A percentile compares a stretch with the other conserved stretches of the same genome.
Conservation (phyloP, 805 yeast genomes). For the Suhomyces prunicola region DNA sequence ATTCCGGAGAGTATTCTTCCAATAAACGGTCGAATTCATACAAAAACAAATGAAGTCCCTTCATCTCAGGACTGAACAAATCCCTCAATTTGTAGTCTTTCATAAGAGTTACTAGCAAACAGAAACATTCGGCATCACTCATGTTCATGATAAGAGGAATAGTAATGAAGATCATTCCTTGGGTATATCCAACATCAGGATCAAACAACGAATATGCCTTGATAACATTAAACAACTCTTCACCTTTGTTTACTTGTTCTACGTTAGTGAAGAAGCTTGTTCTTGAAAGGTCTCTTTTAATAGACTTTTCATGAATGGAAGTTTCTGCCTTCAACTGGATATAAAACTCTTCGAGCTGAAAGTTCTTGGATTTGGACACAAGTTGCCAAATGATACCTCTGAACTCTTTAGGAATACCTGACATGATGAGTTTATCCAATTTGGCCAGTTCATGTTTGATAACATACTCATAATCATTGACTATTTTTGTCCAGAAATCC, state of each 20-base stretch:
- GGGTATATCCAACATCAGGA: conserved; percentile 94
- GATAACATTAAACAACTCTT: conserved; percentile 68
- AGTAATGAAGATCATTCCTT: conserved; percentile 93
- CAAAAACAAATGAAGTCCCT: conserved; percentile 78
- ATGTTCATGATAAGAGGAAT: conserved; percentile 82
- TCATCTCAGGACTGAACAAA: conserved; percentile 85
- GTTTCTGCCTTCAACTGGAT: conserved; percentile 44
- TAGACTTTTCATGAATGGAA: conserved; percentile 69
- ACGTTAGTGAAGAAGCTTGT: conserved; percentile 73
- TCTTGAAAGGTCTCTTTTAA: conserved; percentile 77
- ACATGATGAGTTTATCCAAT: conserved; percentile 58
- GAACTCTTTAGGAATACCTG: conserved; percentile 81
- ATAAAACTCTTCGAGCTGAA: conserved; percentile 58
- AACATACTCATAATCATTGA: conserved; percentile 68
- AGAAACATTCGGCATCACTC: conserved; percentile 81
- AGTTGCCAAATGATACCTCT: conserved; percentile 94
- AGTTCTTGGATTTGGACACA: conserved; percentile 72
- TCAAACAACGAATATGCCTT: conserved; percentile 84
- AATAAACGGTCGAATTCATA: conserved; percentile 88
- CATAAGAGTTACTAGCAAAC: conserved; percentile 79
- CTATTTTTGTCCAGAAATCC: conserved; percentile 86
- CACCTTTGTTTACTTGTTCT: conserved; percentile 53
- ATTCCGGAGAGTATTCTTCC: conserved; percentile 70
- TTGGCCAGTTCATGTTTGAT: conserved; percentile 60
- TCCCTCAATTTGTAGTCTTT: conserved; percentile 76